Evolutionary conservation across 805 yeast species (phyloP).

Genomic region (Gaillardinia entomophila): DNA sequence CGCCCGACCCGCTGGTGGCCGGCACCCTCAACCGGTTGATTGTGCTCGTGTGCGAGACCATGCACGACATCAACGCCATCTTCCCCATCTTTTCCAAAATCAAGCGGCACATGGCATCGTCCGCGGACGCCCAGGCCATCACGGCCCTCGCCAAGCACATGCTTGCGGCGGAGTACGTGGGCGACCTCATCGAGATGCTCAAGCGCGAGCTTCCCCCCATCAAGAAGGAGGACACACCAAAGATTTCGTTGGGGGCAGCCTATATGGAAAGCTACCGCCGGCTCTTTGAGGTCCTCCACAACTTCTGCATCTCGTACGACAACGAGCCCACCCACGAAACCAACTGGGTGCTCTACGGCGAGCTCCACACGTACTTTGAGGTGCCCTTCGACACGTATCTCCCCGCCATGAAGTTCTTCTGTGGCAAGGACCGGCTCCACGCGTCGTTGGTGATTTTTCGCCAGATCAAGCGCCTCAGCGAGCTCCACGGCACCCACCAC

Average conservation of each 20-base stretch:
- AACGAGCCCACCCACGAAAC: constrained; percentile 33
- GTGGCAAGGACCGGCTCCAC: constrained; percentile 47
- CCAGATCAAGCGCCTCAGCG: constrained; percentile 50
- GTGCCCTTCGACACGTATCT: constrained; percentile 56
- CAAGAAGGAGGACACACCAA: constrained; percentile 19
- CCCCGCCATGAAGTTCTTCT: constrained; percentile 53
- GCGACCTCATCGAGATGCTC: constrained; percentile 36
- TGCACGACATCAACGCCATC: constrained; percentile 15
- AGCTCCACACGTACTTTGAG: constrained; percentile 47
- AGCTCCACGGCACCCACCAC: constrained; percentile 36
- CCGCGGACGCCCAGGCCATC: constrained; percentile 23
- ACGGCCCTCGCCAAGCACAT: constrained; percentile 20
- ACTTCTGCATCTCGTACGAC: constrained; percentile 22
- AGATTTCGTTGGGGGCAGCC: constrained; percentile 20
- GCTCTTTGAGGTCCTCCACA: constrained; percentile 23
- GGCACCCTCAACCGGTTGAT: constrained; percentile 42
- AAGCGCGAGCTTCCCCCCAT: constrained; percentile 35
- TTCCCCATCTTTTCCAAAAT: constrained; percentile 29
- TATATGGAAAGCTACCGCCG: constrained; percentile 19
- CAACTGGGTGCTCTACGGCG: constrained; percentile 57
- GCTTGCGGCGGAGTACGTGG: constrained; percentile 30
- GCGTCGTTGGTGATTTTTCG: constrained; percentile 60
- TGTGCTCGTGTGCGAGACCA: constrained; percentile 22
- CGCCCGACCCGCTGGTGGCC: constrained; percentile 26
- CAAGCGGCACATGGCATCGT: constrained; percentile 29